Evolutionary conservation across 768 basidiomycete genomes (phyloP).

Genomic region (Ephemerocybe angulata): DNA sequence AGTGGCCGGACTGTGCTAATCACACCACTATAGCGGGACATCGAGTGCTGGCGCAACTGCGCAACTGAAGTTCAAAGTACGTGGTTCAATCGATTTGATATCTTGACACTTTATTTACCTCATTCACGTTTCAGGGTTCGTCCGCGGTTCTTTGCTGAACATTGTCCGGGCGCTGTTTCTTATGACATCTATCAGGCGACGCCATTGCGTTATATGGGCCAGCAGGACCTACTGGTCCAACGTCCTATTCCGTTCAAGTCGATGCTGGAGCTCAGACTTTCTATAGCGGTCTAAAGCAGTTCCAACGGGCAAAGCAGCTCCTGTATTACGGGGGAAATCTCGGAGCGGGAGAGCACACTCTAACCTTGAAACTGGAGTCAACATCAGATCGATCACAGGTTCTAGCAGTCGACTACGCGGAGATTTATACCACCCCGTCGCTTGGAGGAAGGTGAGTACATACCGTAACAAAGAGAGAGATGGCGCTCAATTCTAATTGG

Average conservation of each 20-base stretch:
- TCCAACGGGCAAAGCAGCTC: slow-evolving; percentile 14
- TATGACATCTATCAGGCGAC: slow-evolving; percentile 27
- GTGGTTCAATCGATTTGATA: too few species aligned
- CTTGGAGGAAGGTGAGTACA: slow-evolving; percentile 19
- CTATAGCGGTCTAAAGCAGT: slow-evolving; percentile 11
- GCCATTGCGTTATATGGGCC: slow-evolving; percentile 45
- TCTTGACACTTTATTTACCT: neutral
- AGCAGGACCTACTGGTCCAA: slow-evolving; percentile 16
- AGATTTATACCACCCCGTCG: slow-evolving; percentile 19
- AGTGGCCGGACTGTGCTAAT: neutral
- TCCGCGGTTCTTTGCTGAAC: neutral
- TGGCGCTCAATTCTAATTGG: neutral
- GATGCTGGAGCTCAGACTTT: slow-evolving; percentile 3
- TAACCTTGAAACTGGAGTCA: slow-evolving; percentile 7
- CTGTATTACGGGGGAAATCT: slow-evolving; percentile 17
- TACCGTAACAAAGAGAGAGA: too few species aligned
- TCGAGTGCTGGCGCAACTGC: slow-evolving; percentile 14
- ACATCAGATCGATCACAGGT: neutral
- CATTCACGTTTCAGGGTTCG: neutral
- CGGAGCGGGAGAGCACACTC: slow-evolving; percentile 14
- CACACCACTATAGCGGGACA: neutral
- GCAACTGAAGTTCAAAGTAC: neutral
- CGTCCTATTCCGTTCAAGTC: slow-evolving; percentile 14
- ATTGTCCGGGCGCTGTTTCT: too few species aligned
- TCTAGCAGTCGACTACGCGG: slow-evolving; percentile 21